Percentiles rank a stretch among this genome's conserved stretches.
Evolutionary conservation across 2,329 filamentous ascomycete genomes (phyloP).

Genomic region (Didymella segeticola): DNA sequence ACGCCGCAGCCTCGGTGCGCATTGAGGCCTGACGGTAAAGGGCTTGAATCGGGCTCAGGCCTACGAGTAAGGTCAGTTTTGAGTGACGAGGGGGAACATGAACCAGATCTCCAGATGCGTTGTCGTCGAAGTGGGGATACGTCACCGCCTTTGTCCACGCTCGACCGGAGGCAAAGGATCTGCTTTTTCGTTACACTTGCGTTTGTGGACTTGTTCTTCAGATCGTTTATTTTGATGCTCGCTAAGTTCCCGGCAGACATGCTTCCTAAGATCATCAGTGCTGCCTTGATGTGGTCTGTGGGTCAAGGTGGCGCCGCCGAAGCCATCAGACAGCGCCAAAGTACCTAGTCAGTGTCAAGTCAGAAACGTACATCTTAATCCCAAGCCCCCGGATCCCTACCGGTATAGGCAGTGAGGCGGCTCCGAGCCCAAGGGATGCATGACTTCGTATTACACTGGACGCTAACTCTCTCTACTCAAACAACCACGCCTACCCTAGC

Average conservation of each 20-base stretch:
- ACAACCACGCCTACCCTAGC: constrained; percentile 36
- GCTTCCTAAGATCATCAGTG: constrained; percentile 42
- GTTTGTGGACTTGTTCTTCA: constrained; percentile 34
- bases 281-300: constrained; percentile 37
- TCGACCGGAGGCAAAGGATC: constrained; percentile 24
- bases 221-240: constrained; percentile 36
- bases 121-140: constrained; percentile 38
- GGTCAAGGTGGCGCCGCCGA: constrained; percentile 46
- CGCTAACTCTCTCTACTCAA: constrained; percentile 43
- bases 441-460: constrained; percentile 43
- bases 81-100: constrained; percentile 31
- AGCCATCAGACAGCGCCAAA: constrained; percentile 37
- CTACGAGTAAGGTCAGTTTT: constrained; percentile 32
- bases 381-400: constrained; percentile 46
- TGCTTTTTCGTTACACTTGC: constrained; percentile 39
- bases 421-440: constrained; percentile 38
- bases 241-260: constrained; percentile 39
- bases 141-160: constrained; percentile 38
- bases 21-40: constrained; percentile 39
- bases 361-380: constrained; percentile 40
- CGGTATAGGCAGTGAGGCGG: constrained; percentile 41
- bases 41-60: constrained; percentile 37
- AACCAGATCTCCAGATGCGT: constrained; percentile 28
- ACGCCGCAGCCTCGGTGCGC: constrained; percentile 38
- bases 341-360: constrained; percentile 28